Conservation (phyloP, 169 alveolate species). For the Perkinsus chesapeaki region DNA sequence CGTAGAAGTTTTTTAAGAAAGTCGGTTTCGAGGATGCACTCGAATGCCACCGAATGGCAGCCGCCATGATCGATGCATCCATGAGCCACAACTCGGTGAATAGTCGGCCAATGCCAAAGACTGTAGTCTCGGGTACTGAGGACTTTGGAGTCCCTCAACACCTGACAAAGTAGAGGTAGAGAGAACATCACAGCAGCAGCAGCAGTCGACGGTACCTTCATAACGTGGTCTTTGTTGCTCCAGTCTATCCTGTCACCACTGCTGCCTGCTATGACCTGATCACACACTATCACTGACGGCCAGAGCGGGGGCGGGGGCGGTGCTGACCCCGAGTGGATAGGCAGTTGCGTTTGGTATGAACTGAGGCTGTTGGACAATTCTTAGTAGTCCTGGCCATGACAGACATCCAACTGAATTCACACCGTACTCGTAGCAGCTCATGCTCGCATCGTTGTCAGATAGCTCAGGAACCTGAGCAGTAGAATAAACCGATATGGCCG, state of each 20-base stretch:
- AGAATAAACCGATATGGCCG: neutral
- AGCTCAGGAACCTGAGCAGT: neutral
- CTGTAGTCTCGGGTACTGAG: neutral
- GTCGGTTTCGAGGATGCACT: neutral
- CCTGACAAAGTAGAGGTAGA: neutral
- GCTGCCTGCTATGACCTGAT: neutral
- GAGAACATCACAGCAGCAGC: neutral
- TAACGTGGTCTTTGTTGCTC: neutral
- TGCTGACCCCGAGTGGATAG: neutral
- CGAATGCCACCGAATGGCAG: neutral
- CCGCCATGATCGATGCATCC: neutral
- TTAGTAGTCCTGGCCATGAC: neutral
- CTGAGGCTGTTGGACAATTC: neutral
- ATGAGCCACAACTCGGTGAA: neutral
- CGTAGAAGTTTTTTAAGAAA: neutral
- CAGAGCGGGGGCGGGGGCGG: neutral
- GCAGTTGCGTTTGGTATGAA: neutral
- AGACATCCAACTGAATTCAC: neutral
- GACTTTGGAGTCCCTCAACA: neutral
- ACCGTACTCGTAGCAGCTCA: slow-evolving; percentile 2
- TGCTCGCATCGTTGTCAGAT: neutral
- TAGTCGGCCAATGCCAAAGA: neutral
- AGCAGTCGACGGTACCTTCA: neutral
- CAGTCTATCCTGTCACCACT: neutral
- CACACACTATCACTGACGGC: neutral